Evolutionary conservation across 305 asterid species (phyloP), one percentile per base, ranked within the genome.

Genomic region (Fraxinus sp.): DNA sequence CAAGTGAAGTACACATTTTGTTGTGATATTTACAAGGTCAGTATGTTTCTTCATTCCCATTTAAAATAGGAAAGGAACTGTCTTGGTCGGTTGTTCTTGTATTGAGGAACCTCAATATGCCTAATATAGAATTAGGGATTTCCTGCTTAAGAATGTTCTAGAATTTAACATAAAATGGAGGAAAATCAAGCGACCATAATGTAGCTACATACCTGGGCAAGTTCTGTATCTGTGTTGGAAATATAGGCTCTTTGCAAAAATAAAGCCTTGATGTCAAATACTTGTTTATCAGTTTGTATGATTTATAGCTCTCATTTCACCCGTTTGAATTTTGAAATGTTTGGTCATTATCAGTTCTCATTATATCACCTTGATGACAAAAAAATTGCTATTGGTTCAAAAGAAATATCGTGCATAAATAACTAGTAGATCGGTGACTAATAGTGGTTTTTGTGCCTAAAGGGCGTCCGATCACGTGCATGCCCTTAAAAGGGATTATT

Each of bases 1-100:
- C 98, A 95, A 80, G 96, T 91, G 80, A 93, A 96, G 81, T 96
- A 90, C 92, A 90, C 95, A 5, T 86, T 93, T 72, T 96, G 99
- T 84, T 95, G 95, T 71, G 99, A 96, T 86, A 96, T 96, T 83
- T 96, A 95, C 86, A 95, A 92, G 97, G 99, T 93, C 26, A 86
- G 91, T 76, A 37, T n/a, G 2, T 18, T 10, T 18, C 28, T 22
- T 26, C 36, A 64, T 26, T 13, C 35, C 11, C 70, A 20, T 20
- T 59, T 59, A 59, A 20, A 59, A 20, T 20, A 5, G 30, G 26
- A 59, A 59, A 18, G 70, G 70, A 59, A 7, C 70, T 20, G 8
- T 59, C 10, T 59, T 59, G 30, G 13, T 24, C 7, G 11, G 68
- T 57, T 18, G 11, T 57, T n/a, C 68, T 55, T 18, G 9, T 55